Evolutionary conservation across 2,329 filamentous ascomycete species (phyloP).

Genomic region (Hypoxylon sp.): DNA sequence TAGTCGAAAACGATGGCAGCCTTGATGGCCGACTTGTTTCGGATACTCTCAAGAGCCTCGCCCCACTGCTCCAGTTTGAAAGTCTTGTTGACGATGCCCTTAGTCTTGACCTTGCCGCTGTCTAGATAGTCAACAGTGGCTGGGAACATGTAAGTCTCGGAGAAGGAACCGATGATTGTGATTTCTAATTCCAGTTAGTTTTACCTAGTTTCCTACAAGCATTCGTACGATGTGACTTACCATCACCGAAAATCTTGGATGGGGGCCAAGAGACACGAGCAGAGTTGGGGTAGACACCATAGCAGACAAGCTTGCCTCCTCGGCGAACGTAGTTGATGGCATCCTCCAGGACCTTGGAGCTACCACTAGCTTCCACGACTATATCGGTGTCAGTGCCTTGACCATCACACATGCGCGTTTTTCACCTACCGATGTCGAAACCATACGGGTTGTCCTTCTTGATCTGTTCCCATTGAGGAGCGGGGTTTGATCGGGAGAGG

Average conservation of each 20-base stretch:
- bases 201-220: neutral
- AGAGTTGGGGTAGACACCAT: slow-evolving; percentile 75
- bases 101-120: slow-evolving; percentile 71
- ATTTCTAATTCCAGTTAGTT: slow-evolving; percentile 68
- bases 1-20: slow-evolving; percentile 79
- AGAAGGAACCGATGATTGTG: slow-evolving; percentile 80
- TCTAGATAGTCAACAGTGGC: slow-evolving; percentile 67
- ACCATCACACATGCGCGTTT: neutral
- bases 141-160: slow-evolving; percentile 79
- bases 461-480: slow-evolving; percentile 71
- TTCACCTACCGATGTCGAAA: slow-evolving; percentile 72
- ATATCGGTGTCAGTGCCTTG: slow-evolving; percentile 40
- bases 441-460: slow-evolving; percentile 76
- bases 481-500: slow-evolving; percentile 66
- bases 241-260: slow-evolving; percentile 75
- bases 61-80: slow-evolving; percentile 81
- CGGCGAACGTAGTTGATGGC: slow-evolving; percentile 79
- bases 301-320: slow-evolving; percentile 78
- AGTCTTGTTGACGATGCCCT: slow-evolving; percentile 79
- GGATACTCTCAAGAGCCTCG: slow-evolving; percentile 77
- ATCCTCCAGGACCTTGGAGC: slow-evolving; percentile 76
- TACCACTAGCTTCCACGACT: slow-evolving; percentile 78
- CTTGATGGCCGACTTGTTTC: slow-evolving; percentile 80
- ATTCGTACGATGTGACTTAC: slow-evolving; percentile 35
- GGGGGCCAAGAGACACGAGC: slow-evolving; percentile 77